A percentile compares a stretch with the other conserved stretches of the same genome.
phyloP scores from a whole-genome alignment of 2,329 filamentous ascomycete genomes.

The Hysterium pulicare region DNA sequence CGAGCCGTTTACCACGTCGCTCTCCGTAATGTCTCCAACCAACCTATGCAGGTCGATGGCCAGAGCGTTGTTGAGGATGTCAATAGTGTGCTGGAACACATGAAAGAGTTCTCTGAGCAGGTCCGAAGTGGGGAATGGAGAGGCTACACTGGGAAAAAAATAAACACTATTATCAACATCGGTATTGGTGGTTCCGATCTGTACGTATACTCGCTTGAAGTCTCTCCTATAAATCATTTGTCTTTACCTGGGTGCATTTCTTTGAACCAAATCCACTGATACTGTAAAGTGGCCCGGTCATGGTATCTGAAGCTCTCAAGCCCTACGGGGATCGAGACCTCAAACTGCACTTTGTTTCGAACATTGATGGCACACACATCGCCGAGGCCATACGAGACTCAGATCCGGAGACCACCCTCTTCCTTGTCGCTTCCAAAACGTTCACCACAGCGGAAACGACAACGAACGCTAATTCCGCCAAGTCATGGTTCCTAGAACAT shows the following conservation, averaged over 20 bases:
- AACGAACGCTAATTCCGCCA: conserved; percentile 96
- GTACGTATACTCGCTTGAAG: conserved; percentile 55
- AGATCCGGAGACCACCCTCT: conserved; percentile 96
- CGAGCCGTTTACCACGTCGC: conserved; percentile 95
- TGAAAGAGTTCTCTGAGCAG: conserved; percentile 97
- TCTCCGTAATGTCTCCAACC: conserved; percentile 82
- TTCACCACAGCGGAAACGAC: conserved; percentile 98
- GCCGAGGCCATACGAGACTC: conserved; percentile 85
- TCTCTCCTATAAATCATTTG: too few species aligned
- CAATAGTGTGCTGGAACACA: conserved; percentile 87
- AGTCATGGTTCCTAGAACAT: conserved; percentile 89
- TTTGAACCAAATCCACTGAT: too few species aligned
- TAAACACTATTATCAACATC: conserved; percentile 94
- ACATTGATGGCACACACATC: conserved; percentile 98
- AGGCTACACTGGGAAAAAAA: conserved; percentile 94
- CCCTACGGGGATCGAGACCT: conserved; percentile 82
- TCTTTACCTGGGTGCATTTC: too few species aligned
- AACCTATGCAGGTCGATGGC: conserved; percentile 80
- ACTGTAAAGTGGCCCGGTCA: conserved; percentile 93
- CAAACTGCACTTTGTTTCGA: conserved; percentile 97
- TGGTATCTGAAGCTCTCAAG: conserved; percentile 98
- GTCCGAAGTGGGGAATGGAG: conserved; percentile 95
- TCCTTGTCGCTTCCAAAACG: conserved; percentile 97
- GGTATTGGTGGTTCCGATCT: conserved; percentile 98
- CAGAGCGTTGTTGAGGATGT: conserved; percentile 92